Conservation (phyloP, 1,139 yeast genomes). For the Yarrowia galli region DNA sequence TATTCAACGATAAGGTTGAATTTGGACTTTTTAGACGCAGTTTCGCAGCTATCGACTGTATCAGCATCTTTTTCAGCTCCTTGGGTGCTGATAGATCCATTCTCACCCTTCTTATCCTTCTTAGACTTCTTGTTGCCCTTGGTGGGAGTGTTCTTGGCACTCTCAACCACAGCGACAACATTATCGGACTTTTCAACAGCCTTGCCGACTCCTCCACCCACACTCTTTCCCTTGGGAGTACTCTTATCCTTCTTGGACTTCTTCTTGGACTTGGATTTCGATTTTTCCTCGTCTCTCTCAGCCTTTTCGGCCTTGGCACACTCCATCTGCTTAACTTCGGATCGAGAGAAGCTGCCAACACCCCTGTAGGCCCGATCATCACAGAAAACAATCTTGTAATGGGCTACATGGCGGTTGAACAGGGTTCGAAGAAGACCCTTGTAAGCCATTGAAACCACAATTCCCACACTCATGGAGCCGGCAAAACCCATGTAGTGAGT, state of each 20-base stretch:
- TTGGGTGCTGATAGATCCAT: background rate
- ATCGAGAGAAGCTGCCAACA: slow-evolving; percentile 45
- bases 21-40: slow-evolving; percentile 40
- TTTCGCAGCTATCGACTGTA: background rate
- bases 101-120: background rate
- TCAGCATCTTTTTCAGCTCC: background rate
- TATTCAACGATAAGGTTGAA: slow-evolving; percentile 45
- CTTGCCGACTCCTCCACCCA: background rate
- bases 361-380: slow-evolving; percentile 49
- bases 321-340: slow-evolving; percentile 42
- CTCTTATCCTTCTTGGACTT: slow-evolving; percentile 17
- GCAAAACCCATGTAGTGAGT: slow-evolving; percentile 51
- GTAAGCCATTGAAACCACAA: slow-evolving; percentile 46
- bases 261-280: slow-evolving; percentile 36
- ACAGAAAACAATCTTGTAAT: slow-evolving; percentile 51
- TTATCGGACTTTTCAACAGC: background rate
- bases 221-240: background rate
- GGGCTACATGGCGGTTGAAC: slow-evolving; percentile 44
- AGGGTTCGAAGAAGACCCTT: slow-evolving; percentile 47
- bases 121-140: slow-evolving; percentile 8
- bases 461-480: slow-evolving; percentile 48
- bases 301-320: slow-evolving; percentile 38
- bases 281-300: slow-evolving; percentile 33
- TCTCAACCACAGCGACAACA: slow-evolving; percentile 13
- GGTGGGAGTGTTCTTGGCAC: background rate